Conservation (phyloP, 345 rosid species). For the Populus davidiana region DNA sequence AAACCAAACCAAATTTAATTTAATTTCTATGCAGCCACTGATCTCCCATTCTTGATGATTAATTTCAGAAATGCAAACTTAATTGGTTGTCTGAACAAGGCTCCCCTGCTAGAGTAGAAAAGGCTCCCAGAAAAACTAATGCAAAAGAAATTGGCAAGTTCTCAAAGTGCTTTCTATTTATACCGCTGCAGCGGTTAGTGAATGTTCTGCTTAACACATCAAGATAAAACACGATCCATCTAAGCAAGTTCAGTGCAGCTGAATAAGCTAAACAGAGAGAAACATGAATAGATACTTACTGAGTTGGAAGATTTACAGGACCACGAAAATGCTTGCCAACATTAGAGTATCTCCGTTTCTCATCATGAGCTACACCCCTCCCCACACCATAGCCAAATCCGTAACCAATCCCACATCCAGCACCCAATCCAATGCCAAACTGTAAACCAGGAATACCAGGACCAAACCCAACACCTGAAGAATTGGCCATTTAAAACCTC, state of each 20-base stretch:
- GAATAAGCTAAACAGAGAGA: neutral
- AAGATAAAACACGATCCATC: neutral
- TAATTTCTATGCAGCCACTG: too few species aligned
- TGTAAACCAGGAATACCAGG: conserved; percentile 86
- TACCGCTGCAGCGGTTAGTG: neutral
- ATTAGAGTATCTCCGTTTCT: conserved; percentile 42
- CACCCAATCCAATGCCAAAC: conserved; percentile 71
- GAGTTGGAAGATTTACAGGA: conserved; percentile 36
- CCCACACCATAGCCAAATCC: conserved; percentile 90
- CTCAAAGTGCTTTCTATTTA: neutral
- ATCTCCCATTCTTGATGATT: neutral
- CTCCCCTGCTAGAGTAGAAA: neutral
- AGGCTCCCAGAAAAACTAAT: neutral
- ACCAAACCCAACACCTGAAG: conserved; percentile 68
- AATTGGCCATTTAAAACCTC: neutral
- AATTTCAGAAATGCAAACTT: neutral
- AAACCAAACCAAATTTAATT: too few species aligned
- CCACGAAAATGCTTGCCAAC: conserved; percentile 38
- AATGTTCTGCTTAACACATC: neutral
- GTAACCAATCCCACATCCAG: conserved; percentile 82
- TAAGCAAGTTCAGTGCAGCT: neutral
- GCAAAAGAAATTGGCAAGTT: neutral
- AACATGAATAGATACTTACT: conserved; percentile 31
- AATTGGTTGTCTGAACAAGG: neutral
- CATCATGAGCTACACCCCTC: conserved; percentile 71